phyloP scores from a whole-genome alignment of 129 eudicot genomes.

The Ambrosia artemisiifolia region DNA sequence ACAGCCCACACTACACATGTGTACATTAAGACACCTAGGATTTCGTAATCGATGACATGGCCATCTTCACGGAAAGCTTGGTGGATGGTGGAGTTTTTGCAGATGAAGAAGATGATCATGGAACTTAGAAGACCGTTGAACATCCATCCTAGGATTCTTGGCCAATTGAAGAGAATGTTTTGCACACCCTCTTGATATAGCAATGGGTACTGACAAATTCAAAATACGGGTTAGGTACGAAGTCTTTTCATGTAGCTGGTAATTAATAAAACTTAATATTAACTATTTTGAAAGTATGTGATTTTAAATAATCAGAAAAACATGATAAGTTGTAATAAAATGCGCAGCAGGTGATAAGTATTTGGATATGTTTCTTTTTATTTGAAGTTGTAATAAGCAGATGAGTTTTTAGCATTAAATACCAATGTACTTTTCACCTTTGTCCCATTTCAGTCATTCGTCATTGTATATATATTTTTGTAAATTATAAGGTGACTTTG shows the following conservation, averaged over 20 bases:
- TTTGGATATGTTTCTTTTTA: background rate
- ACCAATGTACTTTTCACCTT: background rate
- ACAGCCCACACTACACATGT: slow-evolving; percentile 91
- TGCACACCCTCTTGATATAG: slow-evolving; percentile 79
- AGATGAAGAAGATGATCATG: slow-evolving; percentile 78
- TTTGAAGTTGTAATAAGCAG: background rate
- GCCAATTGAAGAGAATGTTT: slow-evolving; percentile 92
- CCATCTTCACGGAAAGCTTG: slow-evolving; percentile 88
- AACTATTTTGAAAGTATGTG: background rate
- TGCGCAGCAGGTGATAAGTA: background rate
- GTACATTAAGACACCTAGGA: slow-evolving; percentile 77
- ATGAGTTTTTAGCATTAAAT: background rate
- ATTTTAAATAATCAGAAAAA: background rate
- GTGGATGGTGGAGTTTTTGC: slow-evolving; percentile 41
- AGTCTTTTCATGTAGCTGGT: background rate
- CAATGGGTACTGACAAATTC: slow-evolving; percentile 54
- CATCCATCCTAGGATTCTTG: slow-evolving; percentile 94
- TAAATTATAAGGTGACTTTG: background rate
- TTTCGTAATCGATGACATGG: slow-evolving; percentile 58
- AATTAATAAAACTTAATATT: background rate
- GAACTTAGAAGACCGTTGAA: slow-evolving; percentile 71
- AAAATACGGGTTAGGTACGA: slow-evolving; percentile 4
- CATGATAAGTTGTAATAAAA: background rate
- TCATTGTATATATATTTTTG: background rate
- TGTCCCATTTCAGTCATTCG: background rate